Base-by-base conservation (phyloP, 371 early-diverging fungal genomes). In the Syncephalis plumigaleata region DNA sequence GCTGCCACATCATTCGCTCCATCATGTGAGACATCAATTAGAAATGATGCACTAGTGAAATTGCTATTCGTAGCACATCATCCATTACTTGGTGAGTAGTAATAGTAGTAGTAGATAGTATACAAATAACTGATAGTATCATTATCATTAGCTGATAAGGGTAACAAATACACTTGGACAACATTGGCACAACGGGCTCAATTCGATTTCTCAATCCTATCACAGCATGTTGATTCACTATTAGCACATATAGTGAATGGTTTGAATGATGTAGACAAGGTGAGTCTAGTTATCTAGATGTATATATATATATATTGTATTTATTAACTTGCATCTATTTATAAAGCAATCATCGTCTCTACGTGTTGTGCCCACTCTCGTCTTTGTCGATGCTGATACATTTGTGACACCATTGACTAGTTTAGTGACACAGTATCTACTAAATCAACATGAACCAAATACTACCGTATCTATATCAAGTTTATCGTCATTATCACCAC, bases 141-240 rank as follows among this genome's bases (percentile, higher is more conserved):
- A 24, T 46, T 20, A 20, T 50, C 36, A 4, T 9, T 27, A 60
- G 67, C 65, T 17, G 75, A 75, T 37, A 74, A 68, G 24, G 68
- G 68, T 11, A 78, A 80, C 47, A 71, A 67, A 49, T 84, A 91
- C 52, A 70, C 80, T 53, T 92, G 90, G 91, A 77, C 89, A 49
- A 70, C 79, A 1, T 63, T 90, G 39, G 71, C 77, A 45, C 85
- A 85, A 61, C 73, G 81, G 16, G 73, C 82, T 16, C 65, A 71
- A 36, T 53, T 80, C 18, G 77, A 88, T 50, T 31, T 31, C 11
- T 31, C 31, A 4, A 11, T 31, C 4, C 31, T 31, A 31, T 31
- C 31, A 31, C 7, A 11, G 7, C 31, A 31, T 31, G 31, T 31
- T 7, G 11, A 4, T 7, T 11, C 4, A 31, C 31, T 31, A 31